Evolutionary conservation across 768 basidiomycete species (phyloP).

Genomic region (Boletus pseudopeckii): DNA sequence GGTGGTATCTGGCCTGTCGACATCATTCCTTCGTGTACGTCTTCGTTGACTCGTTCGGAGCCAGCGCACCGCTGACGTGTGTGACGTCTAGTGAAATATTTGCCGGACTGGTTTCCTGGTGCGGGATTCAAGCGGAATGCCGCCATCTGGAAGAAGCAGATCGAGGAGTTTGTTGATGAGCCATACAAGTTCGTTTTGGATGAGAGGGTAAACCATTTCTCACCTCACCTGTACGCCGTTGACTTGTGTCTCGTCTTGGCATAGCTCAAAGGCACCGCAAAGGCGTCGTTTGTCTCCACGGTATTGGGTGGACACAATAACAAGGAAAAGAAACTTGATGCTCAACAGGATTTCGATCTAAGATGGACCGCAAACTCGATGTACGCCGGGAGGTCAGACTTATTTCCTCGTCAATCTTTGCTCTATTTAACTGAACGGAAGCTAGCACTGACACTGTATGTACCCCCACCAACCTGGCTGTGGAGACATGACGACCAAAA

Average conservation of each 20-base stretch:
- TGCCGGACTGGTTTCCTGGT: conserved; percentile 69
- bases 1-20: conserved; percentile 44
- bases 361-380: conserved; percentile 85
- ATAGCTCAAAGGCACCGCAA: conserved; percentile 37
- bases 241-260: neutral
- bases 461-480: neutral
- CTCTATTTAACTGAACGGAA: neutral
- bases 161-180: conserved; percentile 60
- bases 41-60: neutral
- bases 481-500: conserved; percentile 1
- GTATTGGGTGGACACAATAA: conserved; percentile 42
- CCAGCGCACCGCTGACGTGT: neutral
- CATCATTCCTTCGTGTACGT: conserved; percentile 35
- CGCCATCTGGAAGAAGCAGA: conserved; percentile 55
- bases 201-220: conserved; percentile 44
- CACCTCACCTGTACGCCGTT: neutral
- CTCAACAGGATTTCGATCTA: conserved; percentile 58
- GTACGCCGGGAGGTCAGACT: conserved; percentile 45
- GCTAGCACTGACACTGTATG: conserved; percentile 63
- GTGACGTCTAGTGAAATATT: conserved; percentile 40
- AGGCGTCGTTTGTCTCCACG: conserved; percentile 43
- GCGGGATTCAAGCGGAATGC: conserved; percentile 64
- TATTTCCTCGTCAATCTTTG: neutral
- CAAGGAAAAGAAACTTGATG: conserved; percentile 4
- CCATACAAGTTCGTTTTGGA: conserved; percentile 59